phyloP scores from a whole-genome alignment of 352 stramenopile genomes.

The Pythium brachiatum region DNA sequence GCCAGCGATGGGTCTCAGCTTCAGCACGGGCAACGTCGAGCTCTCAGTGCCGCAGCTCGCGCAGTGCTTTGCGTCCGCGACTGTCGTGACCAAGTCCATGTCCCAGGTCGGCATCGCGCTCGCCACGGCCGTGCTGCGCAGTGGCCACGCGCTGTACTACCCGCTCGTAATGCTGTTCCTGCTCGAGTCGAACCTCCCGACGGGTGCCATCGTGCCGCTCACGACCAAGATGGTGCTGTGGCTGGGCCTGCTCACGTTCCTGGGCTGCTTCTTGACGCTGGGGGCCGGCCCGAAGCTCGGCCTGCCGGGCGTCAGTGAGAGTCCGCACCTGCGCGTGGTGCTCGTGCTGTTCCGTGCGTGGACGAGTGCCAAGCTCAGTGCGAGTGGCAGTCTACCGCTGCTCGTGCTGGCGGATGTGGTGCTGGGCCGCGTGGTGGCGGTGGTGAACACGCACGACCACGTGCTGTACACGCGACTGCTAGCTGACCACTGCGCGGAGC shows the following conservation, averaged over 20 bases:
- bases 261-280: constrained; percentile 39
- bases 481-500: constrained; percentile 47
- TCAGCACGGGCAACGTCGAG: constrained; percentile 35
- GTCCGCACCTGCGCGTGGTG: constrained; percentile 29
- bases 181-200: constrained; percentile 7
- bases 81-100: constrained; percentile 45
- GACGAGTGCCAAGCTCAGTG: constrained; percentile 9
- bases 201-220: constrained; percentile 7
- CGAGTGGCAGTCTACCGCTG: constrained; percentile 34
- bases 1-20: constrained; percentile 37
- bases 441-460: constrained; percentile 39
- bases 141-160: constrained; percentile 42
- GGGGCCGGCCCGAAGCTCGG: constrained; percentile 13
- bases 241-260: constrained; percentile 22
- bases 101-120: constrained; percentile 28
- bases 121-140: constrained; percentile 31
- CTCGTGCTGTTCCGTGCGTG: constrained; percentile 22
- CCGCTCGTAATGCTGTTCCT: constrained; percentile 30
- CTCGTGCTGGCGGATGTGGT: constrained; percentile 42
- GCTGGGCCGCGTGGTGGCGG: constrained; percentile 30
- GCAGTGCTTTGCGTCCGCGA: constrained; percentile 35
- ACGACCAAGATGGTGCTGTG: not conserved
- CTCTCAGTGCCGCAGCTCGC: constrained; percentile 34
- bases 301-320: constrained; percentile 20
- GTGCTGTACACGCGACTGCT: constrained; percentile 40